Percentiles rank a stretch among this genome's conserved stretches.
These are phyloP conservation scores for Aaosphaeria pasadenensis DNA, from an alignment of 2,329 filamentous ascomycete genomes.

Conservation along the genomic window DNA sequence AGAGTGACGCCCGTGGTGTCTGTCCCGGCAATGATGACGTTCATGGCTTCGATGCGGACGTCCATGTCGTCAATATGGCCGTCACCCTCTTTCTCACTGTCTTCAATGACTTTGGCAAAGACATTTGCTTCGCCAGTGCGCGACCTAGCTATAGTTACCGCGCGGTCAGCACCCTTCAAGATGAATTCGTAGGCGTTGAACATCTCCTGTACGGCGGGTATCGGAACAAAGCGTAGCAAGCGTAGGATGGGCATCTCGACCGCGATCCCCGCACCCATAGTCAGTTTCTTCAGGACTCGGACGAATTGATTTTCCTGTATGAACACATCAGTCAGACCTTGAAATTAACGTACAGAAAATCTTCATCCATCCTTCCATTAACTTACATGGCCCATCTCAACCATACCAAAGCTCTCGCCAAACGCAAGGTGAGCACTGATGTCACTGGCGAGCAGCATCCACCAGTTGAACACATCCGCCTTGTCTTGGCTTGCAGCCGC, in stretches of 20 bases:
- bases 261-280: constrained; percentile 34
- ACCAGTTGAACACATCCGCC: constrained; percentile 38
- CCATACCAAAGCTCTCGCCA: constrained; percentile 39
- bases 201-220: constrained; percentile 26
- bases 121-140: constrained; percentile 30
- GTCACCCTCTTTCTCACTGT: constrained; percentile 25
- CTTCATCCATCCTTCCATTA: no score
- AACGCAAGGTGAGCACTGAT: constrained; percentile 38
- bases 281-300: constrained; percentile 33
- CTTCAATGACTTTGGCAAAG: constrained; percentile 31
- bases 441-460: constrained; percentile 40
- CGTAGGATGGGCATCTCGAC: constrained; percentile 35
- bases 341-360: no score
- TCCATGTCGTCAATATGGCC: constrained; percentile 31
- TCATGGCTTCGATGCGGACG: constrained; percentile 30
- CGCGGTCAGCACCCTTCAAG: constrained; percentile 24
- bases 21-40: constrained; percentile 33
- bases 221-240: constrained; percentile 29
- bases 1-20: constrained; percentile 34
- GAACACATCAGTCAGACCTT: no score
- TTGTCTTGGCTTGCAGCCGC: constrained; percentile 14
- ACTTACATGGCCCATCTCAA: constrained; percentile 36
- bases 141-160: constrained; percentile 27
- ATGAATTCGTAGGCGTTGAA: constrained; percentile 35
- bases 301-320: constrained; percentile 33